phyloP scores from a whole-genome alignment of 2,329 filamentous ascomycete genomes.

The Thelonectria discophora region DNA sequence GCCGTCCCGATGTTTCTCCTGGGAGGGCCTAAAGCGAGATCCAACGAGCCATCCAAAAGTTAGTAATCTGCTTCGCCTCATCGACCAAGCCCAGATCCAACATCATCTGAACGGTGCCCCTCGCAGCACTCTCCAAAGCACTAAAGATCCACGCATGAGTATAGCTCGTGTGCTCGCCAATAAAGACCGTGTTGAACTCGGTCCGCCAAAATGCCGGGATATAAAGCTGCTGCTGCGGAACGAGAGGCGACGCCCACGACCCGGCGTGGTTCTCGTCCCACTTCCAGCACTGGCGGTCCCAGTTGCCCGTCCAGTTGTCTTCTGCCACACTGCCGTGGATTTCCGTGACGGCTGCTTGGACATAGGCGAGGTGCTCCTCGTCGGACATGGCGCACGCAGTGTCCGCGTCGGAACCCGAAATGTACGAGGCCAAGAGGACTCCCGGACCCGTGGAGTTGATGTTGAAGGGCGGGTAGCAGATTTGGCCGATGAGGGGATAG shows the following conservation, averaged over 20 bases:
- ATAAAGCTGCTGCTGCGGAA: constrained; percentile 67
- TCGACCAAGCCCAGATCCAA: constrained; percentile 65
- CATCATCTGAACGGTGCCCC: constrained; percentile 64
- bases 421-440: constrained; percentile 30
- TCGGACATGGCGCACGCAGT: constrained; percentile 31
- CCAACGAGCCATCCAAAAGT: constrained; percentile 69
- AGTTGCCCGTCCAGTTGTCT: constrained; percentile 66
- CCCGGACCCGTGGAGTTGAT: constrained; percentile 35
- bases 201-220: constrained; percentile 69
- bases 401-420: constrained; percentile 34
- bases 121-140: constrained; percentile 64
- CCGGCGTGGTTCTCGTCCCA: constrained; percentile 64
- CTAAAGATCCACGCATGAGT: constrained; percentile 64
- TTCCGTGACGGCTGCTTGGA: constrained; percentile 29
- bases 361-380: constrained; percentile 35
- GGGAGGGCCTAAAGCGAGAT: constrained; percentile 37
- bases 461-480: constrained; percentile 33
- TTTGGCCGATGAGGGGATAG: constrained; percentile 27
- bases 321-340: constrained; percentile 51
- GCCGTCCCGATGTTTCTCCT: neutral
- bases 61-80: constrained; percentile 65
- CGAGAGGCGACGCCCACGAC: constrained; percentile 60
- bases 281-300: constrained; percentile 68
- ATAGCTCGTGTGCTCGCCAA: constrained; percentile 54
- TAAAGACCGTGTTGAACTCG: constrained; percentile 54